Conservation (phyloP, 192 early-diverging fungal species). For the Coemansia sp. region DNA sequence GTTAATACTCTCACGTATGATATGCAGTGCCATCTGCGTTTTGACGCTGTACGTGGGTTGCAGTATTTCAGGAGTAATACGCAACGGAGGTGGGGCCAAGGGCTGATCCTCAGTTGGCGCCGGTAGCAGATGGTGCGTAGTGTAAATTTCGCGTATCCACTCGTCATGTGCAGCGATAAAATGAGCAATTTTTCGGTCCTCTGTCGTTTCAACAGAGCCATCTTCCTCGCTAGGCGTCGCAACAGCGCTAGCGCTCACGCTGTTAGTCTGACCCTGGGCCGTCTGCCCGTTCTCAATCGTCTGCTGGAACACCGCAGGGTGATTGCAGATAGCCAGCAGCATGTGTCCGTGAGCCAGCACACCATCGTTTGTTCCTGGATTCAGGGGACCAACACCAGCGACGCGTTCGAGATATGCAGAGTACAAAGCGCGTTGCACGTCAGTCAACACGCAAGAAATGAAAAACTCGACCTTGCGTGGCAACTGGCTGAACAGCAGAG, state of each 20-base stretch:
- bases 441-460: conserved; percentile 61
- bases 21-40: conserved; percentile 56
- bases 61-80: too few species aligned
- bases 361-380: not conserved
- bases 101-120: too few species aligned
- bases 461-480: conserved; percentile 71
- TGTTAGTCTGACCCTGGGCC: too few species aligned
- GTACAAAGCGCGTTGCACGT: conserved; percentile 60
- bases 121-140: not conserved
- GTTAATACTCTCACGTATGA: conserved; percentile 49
- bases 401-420: conserved; percentile 27
- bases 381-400: not conserved
- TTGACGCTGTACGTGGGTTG: conserved; percentile 50
- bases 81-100: too few species aligned
- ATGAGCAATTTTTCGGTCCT: not conserved
- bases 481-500: conserved; percentile 56
- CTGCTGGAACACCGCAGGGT: conserved; percentile 57
- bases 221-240: not conserved
- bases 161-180: not conserved
- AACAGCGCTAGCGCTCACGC: too few species aligned
- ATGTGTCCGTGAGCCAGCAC: conserved; percentile 25
- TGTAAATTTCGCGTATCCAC: not conserved
- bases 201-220: not conserved
- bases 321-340: conserved; percentile 60
- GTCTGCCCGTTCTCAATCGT: not conserved